These are phyloP conservation scores for Camelina sativa DNA, from an alignment of 345 rosid species.

Conservation along the genomic window DNA sequence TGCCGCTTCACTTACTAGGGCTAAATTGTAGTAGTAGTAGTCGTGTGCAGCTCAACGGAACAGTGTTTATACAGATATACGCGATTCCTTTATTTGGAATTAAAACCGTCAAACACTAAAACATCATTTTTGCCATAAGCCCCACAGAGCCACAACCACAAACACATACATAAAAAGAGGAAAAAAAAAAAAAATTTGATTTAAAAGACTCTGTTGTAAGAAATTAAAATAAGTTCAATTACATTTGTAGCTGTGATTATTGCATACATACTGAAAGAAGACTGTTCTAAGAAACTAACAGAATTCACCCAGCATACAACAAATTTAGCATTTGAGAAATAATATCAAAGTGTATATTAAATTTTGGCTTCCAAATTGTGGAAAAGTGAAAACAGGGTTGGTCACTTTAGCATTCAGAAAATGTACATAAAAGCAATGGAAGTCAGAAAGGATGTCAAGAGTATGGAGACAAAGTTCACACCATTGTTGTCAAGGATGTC, in stretches of 20 bases:
- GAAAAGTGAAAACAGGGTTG: background rate
- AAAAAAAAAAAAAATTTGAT: background rate
- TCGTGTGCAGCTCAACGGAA: constrained; percentile 3
- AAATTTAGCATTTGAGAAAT: background rate
- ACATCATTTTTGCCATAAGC: too few relatives aligned
- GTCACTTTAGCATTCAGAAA: constrained; percentile 54
- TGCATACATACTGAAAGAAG: background rate
- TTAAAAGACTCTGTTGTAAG: too few relatives aligned
- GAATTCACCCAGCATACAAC: constrained; percentile 19
- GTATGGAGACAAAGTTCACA: constrained; percentile 79
- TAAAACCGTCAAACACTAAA: background rate
- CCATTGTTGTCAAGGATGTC: constrained; percentile 88
- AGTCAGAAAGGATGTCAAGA: constrained; percentile 71
- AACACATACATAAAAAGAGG: background rate
- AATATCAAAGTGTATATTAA: background rate
- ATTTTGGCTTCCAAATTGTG: background rate
- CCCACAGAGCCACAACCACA: too few relatives aligned
- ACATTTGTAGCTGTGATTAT: background rate
- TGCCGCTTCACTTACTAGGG: constrained; percentile 40
- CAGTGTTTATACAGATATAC: background rate
- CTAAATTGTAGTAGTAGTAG: background rate
- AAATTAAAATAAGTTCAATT: background rate
- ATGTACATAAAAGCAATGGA: constrained; percentile 59
- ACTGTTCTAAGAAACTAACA: background rate
- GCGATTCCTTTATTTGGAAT: background rate